Percentiles rank a stretch among this genome's conserved stretches.
Evolutionary conservation across 108 stramenopile species (phyloP).

Genomic region (Cyclotella choctawhatcheeana): DNA sequence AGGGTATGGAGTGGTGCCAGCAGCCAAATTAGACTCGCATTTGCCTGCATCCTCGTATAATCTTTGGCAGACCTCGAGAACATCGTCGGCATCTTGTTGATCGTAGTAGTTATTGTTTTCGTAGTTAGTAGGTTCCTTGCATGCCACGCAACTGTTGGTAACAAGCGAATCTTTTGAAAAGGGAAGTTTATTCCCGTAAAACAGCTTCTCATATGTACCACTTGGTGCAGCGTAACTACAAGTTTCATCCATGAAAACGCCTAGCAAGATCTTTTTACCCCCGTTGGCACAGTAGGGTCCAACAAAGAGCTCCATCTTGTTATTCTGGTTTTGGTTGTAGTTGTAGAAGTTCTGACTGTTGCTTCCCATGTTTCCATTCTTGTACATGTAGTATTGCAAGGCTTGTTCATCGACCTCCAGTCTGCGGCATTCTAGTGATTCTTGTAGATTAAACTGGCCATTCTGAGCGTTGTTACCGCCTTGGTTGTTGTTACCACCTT

Average conservation of each 20-base stretch:
- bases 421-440: conserved; percentile 37
- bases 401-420: conserved; percentile 47
- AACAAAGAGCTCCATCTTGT: conserved; percentile 55
- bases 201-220: conserved; percentile 59
- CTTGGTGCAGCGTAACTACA: conserved; percentile 60
- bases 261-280: conserved; percentile 73
- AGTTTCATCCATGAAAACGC: conserved; percentile 76
- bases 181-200: conserved; percentile 67
- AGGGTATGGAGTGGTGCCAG: conserved; percentile 50
- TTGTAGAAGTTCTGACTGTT: conserved; percentile 20
- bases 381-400: conserved; percentile 35
- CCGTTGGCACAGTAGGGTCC: conserved; percentile 67
- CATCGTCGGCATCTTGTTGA: conserved; percentile 44
- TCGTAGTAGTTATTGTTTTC: conserved; percentile 45
- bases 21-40: conserved; percentile 76
- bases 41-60: conserved; percentile 79
- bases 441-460: conserved; percentile 33
- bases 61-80: conserved; percentile 68
- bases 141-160: conserved; percentile 66
- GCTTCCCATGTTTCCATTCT: conserved; percentile 23
- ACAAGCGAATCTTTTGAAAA: conserved; percentile 65
- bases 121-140: conserved; percentile 56
- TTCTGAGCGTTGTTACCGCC: conserved; percentile 24
- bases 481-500: conserved; percentile 30
- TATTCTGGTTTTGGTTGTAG: conserved; percentile 23